A percentile compares a stretch with the other conserved stretches of the same genome.
These are phyloP conservation scores for Russula sp. DNA, from an alignment of 768 basidiomycete genomes.

Conservation along the genomic window DNA sequence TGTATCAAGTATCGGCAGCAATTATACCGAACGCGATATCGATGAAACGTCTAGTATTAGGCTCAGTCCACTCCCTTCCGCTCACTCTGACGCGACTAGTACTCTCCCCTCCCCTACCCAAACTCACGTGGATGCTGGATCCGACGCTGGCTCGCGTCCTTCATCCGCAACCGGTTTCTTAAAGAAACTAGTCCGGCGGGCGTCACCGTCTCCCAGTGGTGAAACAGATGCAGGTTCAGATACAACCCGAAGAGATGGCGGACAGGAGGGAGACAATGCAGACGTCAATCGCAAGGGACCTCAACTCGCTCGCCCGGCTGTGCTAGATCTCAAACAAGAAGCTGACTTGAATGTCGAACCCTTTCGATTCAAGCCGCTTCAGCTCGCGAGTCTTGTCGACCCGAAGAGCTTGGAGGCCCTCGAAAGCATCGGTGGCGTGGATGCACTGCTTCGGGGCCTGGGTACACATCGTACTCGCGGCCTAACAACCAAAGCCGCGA, in stretches of 20 bases:
- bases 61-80: slow-evolving; percentile 23
- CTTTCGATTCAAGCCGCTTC: slow-evolving; percentile 65
- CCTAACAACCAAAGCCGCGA: slow-evolving; percentile 23
- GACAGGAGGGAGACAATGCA: slow-evolving; percentile 24
- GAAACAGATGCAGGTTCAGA: slow-evolving; percentile 9
- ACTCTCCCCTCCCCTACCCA: slow-evolving; percentile 35
- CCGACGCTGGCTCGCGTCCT: slow-evolving; percentile 26
- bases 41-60: slow-evolving; percentile 18
- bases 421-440: slow-evolving; percentile 63
- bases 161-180: slow-evolving; percentile 26
- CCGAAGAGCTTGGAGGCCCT: slow-evolving; percentile 75
- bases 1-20: slow-evolving; percentile 43
- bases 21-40: slow-evolving; percentile 36
- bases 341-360: slow-evolving; percentile 56
- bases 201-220: slow-evolving; percentile 23
- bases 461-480: slow-evolving; percentile 58
- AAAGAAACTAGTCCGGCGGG: slow-evolving; percentile 12
- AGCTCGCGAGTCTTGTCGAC: slow-evolving; percentile 82
- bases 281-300: slow-evolving; percentile 13
- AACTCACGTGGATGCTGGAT: slow-evolving; percentile 36
- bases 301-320: slow-evolving; percentile 26
- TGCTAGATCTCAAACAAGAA: slow-evolving; percentile 35
- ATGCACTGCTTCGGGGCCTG: slow-evolving; percentile 62
- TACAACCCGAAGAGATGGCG: slow-evolving; percentile 19
- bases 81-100: slow-evolving; percentile 33